A percentile compares a stretch with the other conserved stretches of the same genome.
These are phyloP conservation scores for Arabidopsis lyrata DNA, from an alignment of 441 rosid species.

Conservation along the genomic window DNA sequence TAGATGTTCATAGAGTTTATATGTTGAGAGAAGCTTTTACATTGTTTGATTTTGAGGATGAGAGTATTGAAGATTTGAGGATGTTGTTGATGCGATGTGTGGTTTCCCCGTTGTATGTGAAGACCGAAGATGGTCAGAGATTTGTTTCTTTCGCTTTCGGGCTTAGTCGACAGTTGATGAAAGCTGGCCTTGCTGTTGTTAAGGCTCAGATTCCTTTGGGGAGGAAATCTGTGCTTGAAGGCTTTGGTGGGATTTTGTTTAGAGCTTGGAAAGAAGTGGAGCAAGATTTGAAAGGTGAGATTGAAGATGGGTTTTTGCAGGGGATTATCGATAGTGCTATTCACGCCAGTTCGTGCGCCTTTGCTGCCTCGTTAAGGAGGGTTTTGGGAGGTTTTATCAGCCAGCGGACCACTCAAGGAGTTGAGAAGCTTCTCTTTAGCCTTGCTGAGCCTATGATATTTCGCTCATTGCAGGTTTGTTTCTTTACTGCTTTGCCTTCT, in stretches of 20 bases:
- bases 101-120: constrained; percentile 78
- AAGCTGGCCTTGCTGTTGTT: constrained; percentile 82
- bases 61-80: constrained; percentile 87
- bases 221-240: constrained; percentile 87
- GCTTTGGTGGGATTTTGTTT: constrained; percentile 74
- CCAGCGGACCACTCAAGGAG: constrained; percentile 78
- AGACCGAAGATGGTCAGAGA: constrained; percentile 84
- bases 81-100: constrained; percentile 78
- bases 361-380: constrained; percentile 82
- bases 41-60: constrained; percentile 86
- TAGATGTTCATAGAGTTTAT: constrained; percentile 85
- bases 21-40: constrained; percentile 76
- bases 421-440: constrained; percentile 83
- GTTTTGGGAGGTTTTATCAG: constrained; percentile 79
- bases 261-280: constrained; percentile 87
- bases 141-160: constrained; percentile 81
- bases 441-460: constrained; percentile 91
- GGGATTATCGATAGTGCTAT: constrained; percentile 78
- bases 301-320: constrained; percentile 80
- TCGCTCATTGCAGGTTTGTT: constrained; percentile 81
- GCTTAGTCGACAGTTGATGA: constrained; percentile 75
- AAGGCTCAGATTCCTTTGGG: constrained; percentile 87
- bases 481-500: neutral
- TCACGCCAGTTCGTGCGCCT: constrained; percentile 56
- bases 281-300: constrained; percentile 63